Percentiles rank a stretch among this genome's conserved stretches.
phyloP scores from a whole-genome alignment of 306 rosid species.

The Chamaecrista fasciculata region DNA sequence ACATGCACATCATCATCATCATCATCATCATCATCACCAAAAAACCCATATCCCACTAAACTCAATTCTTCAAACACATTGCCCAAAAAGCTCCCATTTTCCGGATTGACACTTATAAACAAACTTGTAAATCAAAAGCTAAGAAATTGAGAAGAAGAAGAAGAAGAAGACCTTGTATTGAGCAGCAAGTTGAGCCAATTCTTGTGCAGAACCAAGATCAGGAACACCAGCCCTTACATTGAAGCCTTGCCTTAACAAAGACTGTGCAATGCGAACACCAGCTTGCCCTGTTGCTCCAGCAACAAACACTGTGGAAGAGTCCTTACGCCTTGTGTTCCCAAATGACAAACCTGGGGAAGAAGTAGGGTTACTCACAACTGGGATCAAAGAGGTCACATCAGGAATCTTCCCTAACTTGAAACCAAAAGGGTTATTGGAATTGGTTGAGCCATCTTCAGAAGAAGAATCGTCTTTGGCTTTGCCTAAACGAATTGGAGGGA shows the following conservation, averaged over 20 bases:
- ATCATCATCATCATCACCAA: no score
- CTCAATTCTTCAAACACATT: no score
- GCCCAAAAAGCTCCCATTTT: no score
- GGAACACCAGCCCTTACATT: slow-evolving; percentile 92
- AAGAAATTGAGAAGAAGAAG: background rate
- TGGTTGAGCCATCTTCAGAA: slow-evolving; percentile 33
- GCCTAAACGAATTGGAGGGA: slow-evolving; percentile 58
- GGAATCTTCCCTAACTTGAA: slow-evolving; percentile 66
- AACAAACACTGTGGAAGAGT: slow-evolving; percentile 74
- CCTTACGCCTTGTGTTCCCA: slow-evolving; percentile 69
- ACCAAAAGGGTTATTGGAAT: slow-evolving; percentile 56
- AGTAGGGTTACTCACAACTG: slow-evolving; percentile 43
- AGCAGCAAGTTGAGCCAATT: slow-evolving; percentile 83
- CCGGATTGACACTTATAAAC: no score
- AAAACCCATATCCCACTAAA: background rate
- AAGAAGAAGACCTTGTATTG: slow-evolving; percentile 67
- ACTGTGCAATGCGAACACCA: slow-evolving; percentile 80
- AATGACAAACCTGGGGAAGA: slow-evolving; percentile 61
- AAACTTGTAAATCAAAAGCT: background rate
- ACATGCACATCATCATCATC: no score
- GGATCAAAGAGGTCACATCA: slow-evolving; percentile 70
- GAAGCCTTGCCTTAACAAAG: slow-evolving; percentile 75
- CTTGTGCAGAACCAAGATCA: slow-evolving; percentile 79
- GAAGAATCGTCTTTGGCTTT: slow-evolving; percentile 44
- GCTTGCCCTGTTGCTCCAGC: slow-evolving; percentile 89